Evolutionary conservation across 768 basidiomycete species (phyloP).

Genomic region (Flagelloscypha sp.): DNA sequence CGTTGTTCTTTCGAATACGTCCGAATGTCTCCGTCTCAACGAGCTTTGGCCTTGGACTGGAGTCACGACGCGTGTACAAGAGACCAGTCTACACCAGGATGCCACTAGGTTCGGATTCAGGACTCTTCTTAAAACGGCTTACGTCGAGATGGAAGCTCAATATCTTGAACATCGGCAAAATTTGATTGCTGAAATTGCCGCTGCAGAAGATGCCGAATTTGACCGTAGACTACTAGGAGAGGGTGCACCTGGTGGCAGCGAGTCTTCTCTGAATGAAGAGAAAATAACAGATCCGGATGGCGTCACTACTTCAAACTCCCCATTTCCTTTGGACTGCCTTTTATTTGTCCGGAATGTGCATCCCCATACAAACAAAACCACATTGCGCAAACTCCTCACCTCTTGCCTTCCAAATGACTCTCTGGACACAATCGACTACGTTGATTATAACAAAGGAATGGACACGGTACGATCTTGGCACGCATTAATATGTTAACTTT

Average conservation of each 20-base stretch:
- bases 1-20: conserved; percentile 38
- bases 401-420: conserved; percentile 3
- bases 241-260: neutral
- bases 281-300: neutral
- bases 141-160: conserved; percentile 59
- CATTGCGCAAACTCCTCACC: conserved; percentile 52
- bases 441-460: conserved; percentile 74
- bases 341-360: conserved; percentile 66
- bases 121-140: conserved; percentile 43
- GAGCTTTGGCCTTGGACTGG: conserved; percentile 49
- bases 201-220: conserved; percentile 20
- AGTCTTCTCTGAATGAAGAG: neutral
- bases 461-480: conserved; percentile 45
- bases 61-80: neutral
- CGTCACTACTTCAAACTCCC: conserved; percentile 16
- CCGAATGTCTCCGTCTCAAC: conserved; percentile 35
- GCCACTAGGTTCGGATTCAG: conserved; percentile 56
- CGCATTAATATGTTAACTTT: neutral
- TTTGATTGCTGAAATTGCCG: conserved; percentile 42
- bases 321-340: conserved; percentile 59
- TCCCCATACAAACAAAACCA: conserved; percentile 74
- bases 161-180: conserved; percentile 56
- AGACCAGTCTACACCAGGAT: conserved; percentile 21
- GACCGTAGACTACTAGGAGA: conserved; percentile 2
- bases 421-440: conserved; percentile 53